Conservation (phyloP, 441 rosid species). For the Eruca vesicaria region DNA sequence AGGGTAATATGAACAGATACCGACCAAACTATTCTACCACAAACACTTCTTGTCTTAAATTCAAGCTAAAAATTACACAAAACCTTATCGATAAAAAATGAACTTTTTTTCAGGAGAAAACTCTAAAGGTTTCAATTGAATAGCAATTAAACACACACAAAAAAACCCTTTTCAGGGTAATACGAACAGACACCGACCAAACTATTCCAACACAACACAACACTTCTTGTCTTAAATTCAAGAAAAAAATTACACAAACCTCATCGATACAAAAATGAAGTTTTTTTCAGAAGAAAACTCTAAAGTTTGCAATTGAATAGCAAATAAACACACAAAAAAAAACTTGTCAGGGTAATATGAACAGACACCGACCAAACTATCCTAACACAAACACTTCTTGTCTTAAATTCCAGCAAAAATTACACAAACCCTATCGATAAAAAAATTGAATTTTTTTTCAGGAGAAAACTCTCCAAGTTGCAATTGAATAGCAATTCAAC, state of each 20-base stretch:
- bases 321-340: neutral
- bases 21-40: neutral
- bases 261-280: neutral
- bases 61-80: neutral
- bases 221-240: neutral
- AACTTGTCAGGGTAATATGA: conserved; percentile 10
- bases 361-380: neutral
- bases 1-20: neutral
- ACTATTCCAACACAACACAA: neutral
- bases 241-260: neutral
- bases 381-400: neutral
- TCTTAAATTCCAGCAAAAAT: neutral
- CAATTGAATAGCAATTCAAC: no score
- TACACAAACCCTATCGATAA: neutral
- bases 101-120: neutral
- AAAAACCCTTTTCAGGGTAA: conserved; percentile 4
- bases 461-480: neutral
- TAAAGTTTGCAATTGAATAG: neutral
- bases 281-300: neutral
- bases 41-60: neutral
- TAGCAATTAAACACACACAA: neutral
- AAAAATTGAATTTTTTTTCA: neutral
- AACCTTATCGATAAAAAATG: neutral
- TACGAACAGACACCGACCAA: neutral
- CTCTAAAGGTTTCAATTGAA: neutral